Base-by-base conservation (phyloP, 1,284 basidiomycete genomes). In the Austropuccinia psidii region DNA sequence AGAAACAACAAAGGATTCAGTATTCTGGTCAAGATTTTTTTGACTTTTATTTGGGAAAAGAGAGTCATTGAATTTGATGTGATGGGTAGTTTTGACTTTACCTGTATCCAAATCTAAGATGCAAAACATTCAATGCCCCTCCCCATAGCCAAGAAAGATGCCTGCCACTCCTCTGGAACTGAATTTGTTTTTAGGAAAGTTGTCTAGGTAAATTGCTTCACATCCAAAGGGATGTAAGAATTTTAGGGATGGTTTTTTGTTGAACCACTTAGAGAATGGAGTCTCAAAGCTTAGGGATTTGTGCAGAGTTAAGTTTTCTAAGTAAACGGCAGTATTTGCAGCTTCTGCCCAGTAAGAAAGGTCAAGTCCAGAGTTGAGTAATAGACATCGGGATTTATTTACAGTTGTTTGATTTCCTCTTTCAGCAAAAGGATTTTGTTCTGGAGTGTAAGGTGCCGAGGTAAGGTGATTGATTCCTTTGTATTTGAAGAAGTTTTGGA, bases 361-460 rank as follows among this genome's bases (percentile, higher is more conserved):
- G 8, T 79, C 80, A 0, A 83, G 76, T 9, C 75, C 68, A 0
- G 79, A 43, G 21, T 76, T 73, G 7, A 77, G 49, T 0, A 82
- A 75, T 75, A 83, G 76, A 0, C 79, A 77, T 1, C 78, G 68
- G 8, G 75, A 75, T 33, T 72, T 75, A 17, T 79, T 77, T 1
- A 79, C 58, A 24, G 77, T 77, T 1, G 79, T 82, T 0, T 79
- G 68, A 75, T 79, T 76, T 31, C 75, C 13, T 55, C 81, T 60
- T 76, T 80, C 77, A 0, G 80, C 76, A 43, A 78, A 75, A 76
- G 81, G 70, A 76, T 81, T 83, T 73, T 77, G n/a, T 57, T 78
- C n/a, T n/a, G n/a, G n/a, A n/a, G n/a, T n/a, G n/a, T n/a, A n/a
- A n/a, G n/a, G n/a, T n/a, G n/a, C n/a, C n/a, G n/a, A n/a, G n/a